phyloP scores from a whole-genome alignment of 768 basidiomycete genomes.

The Chiua virens region DNA sequence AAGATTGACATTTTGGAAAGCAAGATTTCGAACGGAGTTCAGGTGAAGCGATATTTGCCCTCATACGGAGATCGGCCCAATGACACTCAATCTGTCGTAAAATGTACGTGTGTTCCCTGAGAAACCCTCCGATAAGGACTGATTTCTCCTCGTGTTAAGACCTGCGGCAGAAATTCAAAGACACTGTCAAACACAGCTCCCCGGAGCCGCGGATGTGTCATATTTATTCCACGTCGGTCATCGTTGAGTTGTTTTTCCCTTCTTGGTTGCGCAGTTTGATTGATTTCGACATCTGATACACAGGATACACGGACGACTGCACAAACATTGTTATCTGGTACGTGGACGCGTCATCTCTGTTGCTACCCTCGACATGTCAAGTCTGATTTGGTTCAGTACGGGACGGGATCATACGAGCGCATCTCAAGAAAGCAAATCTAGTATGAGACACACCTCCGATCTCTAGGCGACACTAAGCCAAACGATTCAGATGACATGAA shows the following conservation, averaged over 20 bases:
- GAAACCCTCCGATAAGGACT: not conserved
- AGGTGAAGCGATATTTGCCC: constrained; percentile 57
- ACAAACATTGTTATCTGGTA: constrained; percentile 57
- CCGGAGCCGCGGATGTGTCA: constrained; percentile 57
- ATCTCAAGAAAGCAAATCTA: constrained; percentile 53
- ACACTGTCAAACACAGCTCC: constrained; percentile 57
- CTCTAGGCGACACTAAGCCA: not conserved
- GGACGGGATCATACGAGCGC: constrained; percentile 59
- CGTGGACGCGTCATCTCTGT: constrained; percentile 1
- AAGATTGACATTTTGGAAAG: constrained; percentile 68
- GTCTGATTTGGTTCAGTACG: constrained; percentile 43
- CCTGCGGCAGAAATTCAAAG: constrained; percentile 67
- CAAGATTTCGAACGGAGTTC: constrained; percentile 60
- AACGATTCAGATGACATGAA: constrained; percentile 4
- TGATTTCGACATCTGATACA: not conserved
- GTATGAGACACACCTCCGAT: constrained; percentile 31
- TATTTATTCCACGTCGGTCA: constrained; percentile 68
- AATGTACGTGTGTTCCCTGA: constrained; percentile 47
- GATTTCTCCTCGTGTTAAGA: constrained; percentile 37
- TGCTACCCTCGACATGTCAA: not conserved
- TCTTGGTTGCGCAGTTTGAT: not conserved
- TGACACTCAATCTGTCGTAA: constrained; percentile 58
- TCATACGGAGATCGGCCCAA: constrained; percentile 72
- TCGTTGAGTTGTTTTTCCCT: constrained; percentile 42
- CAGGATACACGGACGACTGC: constrained; percentile 66